Conservation (phyloP, 2,329 filamentous ascomycete species). For the Phialophora macrospora region DNA sequence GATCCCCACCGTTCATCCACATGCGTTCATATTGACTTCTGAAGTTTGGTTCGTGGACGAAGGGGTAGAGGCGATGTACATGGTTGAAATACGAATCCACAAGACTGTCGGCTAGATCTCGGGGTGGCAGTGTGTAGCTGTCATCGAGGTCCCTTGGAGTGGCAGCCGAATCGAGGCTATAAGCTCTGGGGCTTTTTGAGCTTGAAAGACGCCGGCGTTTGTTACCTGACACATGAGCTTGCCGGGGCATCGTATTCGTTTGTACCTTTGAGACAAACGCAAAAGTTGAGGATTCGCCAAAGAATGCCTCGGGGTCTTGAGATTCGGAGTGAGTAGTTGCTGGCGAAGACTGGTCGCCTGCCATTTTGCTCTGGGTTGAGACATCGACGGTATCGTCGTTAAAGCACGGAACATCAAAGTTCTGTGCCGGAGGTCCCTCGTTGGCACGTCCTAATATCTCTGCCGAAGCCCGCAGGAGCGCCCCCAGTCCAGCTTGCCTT, state of each 20-base stretch:
- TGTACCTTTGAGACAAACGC: background rate
- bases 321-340: background rate
- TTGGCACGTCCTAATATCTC: background rate
- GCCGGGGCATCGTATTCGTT: background rate
- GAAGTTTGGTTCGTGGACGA: conserved; percentile 18
- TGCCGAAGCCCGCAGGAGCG: background rate
- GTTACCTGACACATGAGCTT: background rate
- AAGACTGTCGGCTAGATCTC: conserved; percentile 11
- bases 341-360: background rate
- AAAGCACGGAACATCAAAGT: background rate
- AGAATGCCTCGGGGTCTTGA: background rate
- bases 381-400: background rate
- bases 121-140: background rate
- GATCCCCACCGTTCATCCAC: conserved; percentile 4
- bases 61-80: conserved; percentile 14
- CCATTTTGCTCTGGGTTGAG: background rate
- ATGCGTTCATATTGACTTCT: conserved; percentile 14
- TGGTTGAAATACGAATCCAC: conserved; percentile 21
- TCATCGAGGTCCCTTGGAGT: conserved; percentile 2
- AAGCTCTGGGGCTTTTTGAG: background rate
- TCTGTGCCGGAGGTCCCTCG: background rate
- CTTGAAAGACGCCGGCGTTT: background rate
- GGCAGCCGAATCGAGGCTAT: background rate
- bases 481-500: background rate
- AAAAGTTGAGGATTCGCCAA: background rate